Conservation (phyloP, 2,329 filamentous ascomycete genomes). For the Colletotrichum shisoi region DNA sequence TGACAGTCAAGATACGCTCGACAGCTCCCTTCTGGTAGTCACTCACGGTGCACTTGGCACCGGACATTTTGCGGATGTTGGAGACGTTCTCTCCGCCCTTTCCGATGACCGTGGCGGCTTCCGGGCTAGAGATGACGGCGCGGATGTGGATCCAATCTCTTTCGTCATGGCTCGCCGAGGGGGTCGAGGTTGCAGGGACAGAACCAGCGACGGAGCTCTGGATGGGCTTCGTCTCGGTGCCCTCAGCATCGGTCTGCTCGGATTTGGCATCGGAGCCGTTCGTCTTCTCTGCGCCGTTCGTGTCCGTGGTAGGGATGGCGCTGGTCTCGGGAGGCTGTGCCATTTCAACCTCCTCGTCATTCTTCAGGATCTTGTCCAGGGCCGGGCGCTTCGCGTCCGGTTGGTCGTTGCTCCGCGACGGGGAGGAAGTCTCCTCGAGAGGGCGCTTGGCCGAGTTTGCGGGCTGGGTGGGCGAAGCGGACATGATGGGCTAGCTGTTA, state of each 20-base stretch:
- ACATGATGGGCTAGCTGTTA: conserved; percentile 62
- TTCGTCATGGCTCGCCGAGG: conserved; percentile 77
- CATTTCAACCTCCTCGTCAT: conserved; percentile 64
- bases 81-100: conserved; percentile 99
- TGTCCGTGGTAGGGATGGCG: conserved; percentile 53
- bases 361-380: conserved; percentile 87
- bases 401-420: conserved; percentile 87
- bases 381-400: conserved; percentile 97
- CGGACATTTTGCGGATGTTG: conserved; percentile 92
- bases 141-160: conserved; percentile 96
- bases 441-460: conserved; percentile 86
- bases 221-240: conserved; percentile 57
- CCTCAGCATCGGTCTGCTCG: conserved; percentile 70
- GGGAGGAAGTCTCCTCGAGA: conserved; percentile 95
- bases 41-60: conserved; percentile 97
- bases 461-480: conserved; percentile 71
- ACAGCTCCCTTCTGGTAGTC: conserved; percentile 97
- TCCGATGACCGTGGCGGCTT: conserved; percentile 96
- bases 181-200: conserved; percentile 52
- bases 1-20: conserved; percentile 96
- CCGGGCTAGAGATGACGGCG: conserved; percentile 94
- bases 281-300: conserved; percentile 59
- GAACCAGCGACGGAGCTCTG: conserved; percentile 47
- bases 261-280: conserved; percentile 64
- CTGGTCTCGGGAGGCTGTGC: conserved; percentile 51